Evolutionary conservation across 129 eudicot genomes (phyloP), one percentile per base, ranked within the genome.

Genomic region (Solidago caesia): DNA sequence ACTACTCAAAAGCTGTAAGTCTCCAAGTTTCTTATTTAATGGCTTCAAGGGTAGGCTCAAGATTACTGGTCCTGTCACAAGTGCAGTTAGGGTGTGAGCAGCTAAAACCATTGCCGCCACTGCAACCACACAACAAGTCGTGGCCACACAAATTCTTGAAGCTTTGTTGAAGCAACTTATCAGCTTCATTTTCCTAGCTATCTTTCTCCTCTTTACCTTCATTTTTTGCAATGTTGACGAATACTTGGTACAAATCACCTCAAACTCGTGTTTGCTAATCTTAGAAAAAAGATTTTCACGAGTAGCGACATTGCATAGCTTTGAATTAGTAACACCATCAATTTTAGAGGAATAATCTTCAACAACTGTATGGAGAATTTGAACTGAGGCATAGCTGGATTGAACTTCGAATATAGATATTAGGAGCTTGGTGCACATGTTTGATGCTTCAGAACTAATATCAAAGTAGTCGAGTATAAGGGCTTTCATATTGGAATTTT

Each of bases 401-500:
- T 81, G 89, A 12, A 85, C 41, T 53, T 85, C 78, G 49, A 63
- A 58, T 70, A 85, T 70, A 73, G 78, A 66, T 46, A 71, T 68
- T 33, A 88, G 79, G 42, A 88, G 82, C 27, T 79, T 70, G 65
- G 75, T 81, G 74, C 89, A 88, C 44, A 88, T 67, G 6, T 81
- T 75, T 16, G 89, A 80, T 7, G 89, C 89, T 57, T 88, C 88
- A 4, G 93, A 89, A 48, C 89, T 88, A 5, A 81, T 80, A 16
- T 78, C 76, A 33, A 88, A 88, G 75, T 82, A 88, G 21, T 88
- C 55, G 57, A 67, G 72, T 5, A 88, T 74, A 3, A 88, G 77
- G 74, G 66, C 62, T 69, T 85, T 85, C 13, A 83, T 78, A 60
- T 79, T 68, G 5, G 78, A 80, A 59, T 60, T 49, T 10, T 55